Evolutionary conservation across 2,329 filamentous ascomycete genomes (phyloP), one percentile per base, ranked within the genome.

Genomic region (Dothistroma septosporum): DNA sequence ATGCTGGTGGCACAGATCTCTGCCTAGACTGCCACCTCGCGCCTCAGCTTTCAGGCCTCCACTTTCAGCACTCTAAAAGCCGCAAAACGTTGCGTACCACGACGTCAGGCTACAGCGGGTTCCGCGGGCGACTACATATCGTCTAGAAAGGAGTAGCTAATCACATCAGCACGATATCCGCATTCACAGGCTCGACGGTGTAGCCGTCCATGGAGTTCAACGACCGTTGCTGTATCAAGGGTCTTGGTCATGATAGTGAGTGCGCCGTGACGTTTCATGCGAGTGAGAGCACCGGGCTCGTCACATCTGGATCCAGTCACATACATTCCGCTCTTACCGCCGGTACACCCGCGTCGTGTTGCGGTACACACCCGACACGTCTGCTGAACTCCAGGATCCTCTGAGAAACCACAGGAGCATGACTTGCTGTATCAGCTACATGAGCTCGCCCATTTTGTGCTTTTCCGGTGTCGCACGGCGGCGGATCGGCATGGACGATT

Each of bases 361-460:
- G 35, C 56, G 50, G 60, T 55, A 61, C 55, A 55, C 50, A 58
- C 24, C 55, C 59, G 59, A 61, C 59, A 37, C 55, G 59, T 58
- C 59, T 58, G 21, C 37, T 35, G 31, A 28, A 28, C 24, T 28
- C 24, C 24, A 28, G 24, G 6, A 28, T 28, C 24, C 24, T 28
- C 24, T 28, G 24, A 28, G 24, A 28, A 28, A 28, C 31, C 32
- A 47, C 31, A 54, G 22, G 31, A 55, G 55, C 55, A 55, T 58
- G 44, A 52, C 54, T 55, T 49, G 35, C 48, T 58, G 49, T 48
- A 58, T 9, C 33, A 37, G 33, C 33, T 37, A 37, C 33, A 37
- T 37, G 33, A 37, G 33, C 10, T 9, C 33, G 33, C 33, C 2
- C 33, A 37, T 9, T 16, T 16, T 37, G 33, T 37, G 33, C 37